Base-by-base conservation (phyloP, 2,329 filamentous ascomycete species). In the Echinosphaeria canescens region DNA sequence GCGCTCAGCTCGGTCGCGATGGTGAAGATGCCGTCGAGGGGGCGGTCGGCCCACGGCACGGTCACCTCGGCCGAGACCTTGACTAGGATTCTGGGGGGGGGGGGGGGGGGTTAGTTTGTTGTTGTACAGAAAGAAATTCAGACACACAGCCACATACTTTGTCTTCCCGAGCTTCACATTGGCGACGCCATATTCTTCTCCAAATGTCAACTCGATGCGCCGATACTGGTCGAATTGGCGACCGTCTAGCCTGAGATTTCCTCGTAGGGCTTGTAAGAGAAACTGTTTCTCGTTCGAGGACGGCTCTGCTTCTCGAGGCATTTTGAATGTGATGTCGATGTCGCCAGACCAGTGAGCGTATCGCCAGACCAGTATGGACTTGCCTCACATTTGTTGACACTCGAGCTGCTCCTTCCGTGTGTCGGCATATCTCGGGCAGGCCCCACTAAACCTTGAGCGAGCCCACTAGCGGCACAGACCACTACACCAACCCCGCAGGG, bases 21-120 rank as follows among this genome's bases (percentile, higher is more conserved):
- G 38, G 73, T 82, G 56, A 95, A 95, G 48, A 91, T 66, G 46
- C 88, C 88, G 47, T 95, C 88, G 44, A 92, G 92, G 31, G 84
- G 85, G 34, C 85, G 75, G 51, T 95, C 85, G 28, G 75, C 51
- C 43, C 75, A 80, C 23, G 88, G 85, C 22, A 78, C 70, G 9
- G 78, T 76, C 33, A 95, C 78, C 52, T 92, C 80, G 34, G 82
- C 78, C 3, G 82, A 85, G 31, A 91, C 75, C 33, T 79, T 78
- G 29, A 75, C 81, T 32, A 90, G 56, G 31, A 93, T 67, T 41
- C 84, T 90, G 29, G 16, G 30, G 30, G 24, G 15, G 18, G n/a
- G n/a, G n/a, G n/a, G n/a, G n/a, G n/a, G n/a, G n/a, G n/a, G 17
- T 7, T n/a, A n/a, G n/a, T n/a, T n/a, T n/a, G n/a, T n/a, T n/a